These are phyloP conservation scores for Arctium lappa DNA, from an alignment of 129 eudicot species.

Conservation along the genomic window DNA sequence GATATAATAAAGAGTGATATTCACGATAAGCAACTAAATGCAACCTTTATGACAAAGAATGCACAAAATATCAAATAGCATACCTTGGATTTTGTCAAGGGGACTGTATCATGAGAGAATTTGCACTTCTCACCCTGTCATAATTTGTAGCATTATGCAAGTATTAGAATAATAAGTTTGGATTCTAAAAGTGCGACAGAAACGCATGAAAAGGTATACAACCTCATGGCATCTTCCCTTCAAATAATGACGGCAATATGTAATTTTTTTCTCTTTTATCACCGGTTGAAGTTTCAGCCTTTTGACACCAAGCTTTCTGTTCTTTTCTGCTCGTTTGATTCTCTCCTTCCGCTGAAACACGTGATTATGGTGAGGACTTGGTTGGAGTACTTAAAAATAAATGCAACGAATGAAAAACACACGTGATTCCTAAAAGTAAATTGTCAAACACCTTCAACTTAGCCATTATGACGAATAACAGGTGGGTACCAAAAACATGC, in stretches of 20 bases:
- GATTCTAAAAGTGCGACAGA: background rate
- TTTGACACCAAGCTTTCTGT: conserved; percentile 60
- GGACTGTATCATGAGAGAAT: conserved; percentile 80
- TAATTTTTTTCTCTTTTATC: conserved; percentile 50
- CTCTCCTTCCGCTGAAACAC: conserved; percentile 54
- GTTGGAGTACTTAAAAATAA: background rate
- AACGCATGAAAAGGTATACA: background rate
- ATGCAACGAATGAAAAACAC: background rate
- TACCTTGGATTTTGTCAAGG: conserved; percentile 89
- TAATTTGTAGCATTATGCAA: background rate
- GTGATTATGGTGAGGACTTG: background rate
- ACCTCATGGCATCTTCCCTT: conserved; percentile 94
- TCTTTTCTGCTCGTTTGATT: conserved; percentile 59
- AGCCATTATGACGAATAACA: background rate
- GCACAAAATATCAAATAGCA: background rate
- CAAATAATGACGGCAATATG: conserved; percentile 70
- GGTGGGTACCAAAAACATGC: background rate
- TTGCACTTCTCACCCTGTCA: conserved; percentile 88
- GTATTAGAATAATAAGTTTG: background rate
- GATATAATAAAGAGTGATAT: background rate
- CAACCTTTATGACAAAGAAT: background rate
- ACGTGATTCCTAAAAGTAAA: background rate
- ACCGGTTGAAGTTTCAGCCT: conserved; percentile 58
- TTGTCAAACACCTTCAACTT: background rate
- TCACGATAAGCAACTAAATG: background rate